Conservation (phyloP, 169 alveolate genomes). For the Amoebophrya sp. region DNA sequence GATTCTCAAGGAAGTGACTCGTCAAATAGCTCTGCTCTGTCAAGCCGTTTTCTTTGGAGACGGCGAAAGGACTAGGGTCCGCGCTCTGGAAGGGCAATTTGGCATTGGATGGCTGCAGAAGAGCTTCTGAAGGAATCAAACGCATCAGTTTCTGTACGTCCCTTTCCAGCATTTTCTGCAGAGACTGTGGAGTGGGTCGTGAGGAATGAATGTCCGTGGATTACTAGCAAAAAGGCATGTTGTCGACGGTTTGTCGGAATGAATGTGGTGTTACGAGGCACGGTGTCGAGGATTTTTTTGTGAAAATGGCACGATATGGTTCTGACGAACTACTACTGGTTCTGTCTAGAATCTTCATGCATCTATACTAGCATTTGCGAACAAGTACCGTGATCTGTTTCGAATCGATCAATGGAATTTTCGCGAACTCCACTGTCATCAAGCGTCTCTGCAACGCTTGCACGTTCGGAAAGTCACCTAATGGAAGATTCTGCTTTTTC, state of each 20-base stretch:
- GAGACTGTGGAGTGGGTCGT: not conserved
- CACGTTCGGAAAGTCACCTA: slow-evolving; percentile 13
- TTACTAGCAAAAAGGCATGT: not conserved
- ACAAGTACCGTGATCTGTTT: not conserved
- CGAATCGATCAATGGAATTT: not conserved
- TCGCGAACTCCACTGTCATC: not conserved
- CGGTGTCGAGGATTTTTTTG: not conserved
- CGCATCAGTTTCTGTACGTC: not conserved
- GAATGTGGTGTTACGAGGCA: not conserved
- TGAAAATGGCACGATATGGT: no score
- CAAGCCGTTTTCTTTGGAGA: not conserved
- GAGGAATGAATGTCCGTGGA: not conserved
- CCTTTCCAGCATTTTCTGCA: not conserved
- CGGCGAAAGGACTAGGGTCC: not conserved
- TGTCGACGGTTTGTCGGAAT: not conserved
- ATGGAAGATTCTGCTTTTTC: not conserved
- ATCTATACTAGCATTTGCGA: not conserved
- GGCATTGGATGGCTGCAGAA: not conserved
- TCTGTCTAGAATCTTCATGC: not conserved
- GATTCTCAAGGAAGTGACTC: not conserved
- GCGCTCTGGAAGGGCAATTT: not conserved
- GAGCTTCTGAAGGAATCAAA: not conserved
- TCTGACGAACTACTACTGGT: no score
- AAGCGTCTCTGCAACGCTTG: not conserved
- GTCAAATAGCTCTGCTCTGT: not conserved